Conservation (phyloP, 371 early-diverging fungal species). For the Blastocladiella emersonii region DNA sequence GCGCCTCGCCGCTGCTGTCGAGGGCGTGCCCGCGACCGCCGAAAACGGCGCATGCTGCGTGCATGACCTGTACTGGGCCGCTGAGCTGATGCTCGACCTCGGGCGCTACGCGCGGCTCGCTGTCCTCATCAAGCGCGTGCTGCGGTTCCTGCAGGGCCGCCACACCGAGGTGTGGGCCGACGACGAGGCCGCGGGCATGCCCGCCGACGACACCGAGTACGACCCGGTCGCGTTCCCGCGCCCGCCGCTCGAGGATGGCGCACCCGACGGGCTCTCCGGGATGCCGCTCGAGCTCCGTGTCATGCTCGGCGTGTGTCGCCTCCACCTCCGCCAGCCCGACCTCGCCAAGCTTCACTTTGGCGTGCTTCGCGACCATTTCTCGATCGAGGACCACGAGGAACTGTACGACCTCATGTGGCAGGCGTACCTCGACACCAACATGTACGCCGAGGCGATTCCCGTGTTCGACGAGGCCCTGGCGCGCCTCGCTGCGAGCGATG, state of each 20-base stretch:
- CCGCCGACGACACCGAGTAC: not conserved
- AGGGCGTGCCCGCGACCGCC: too few relatives aligned
- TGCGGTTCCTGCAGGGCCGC: not conserved
- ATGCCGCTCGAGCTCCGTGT: slow-evolving; percentile 1
- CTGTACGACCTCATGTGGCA: not conserved
- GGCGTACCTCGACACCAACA: not conserved
- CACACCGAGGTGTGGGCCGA: not conserved
- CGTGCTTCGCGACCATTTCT: not conserved
- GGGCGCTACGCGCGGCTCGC: not conserved
- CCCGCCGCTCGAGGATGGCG: not conserved
- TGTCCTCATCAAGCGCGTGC: not conserved
- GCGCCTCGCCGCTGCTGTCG: not conserved
- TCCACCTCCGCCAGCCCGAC: not conserved
- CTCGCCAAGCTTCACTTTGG: not conserved
- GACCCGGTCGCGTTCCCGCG: not conserved
- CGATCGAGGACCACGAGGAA: not conserved
- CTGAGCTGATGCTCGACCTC: not conserved
- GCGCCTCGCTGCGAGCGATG: too few relatives aligned
- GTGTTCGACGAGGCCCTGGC: not conserved
- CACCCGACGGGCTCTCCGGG: not conserved
- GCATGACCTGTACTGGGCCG: not conserved
- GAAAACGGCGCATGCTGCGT: not conserved
- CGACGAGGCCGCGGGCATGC: not conserved
- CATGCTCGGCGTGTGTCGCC: not conserved
- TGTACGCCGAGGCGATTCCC: not conserved